phyloP scores from a whole-genome alignment of 257 asterid genomes.

The Fraxinus quadrangulata region DNA sequence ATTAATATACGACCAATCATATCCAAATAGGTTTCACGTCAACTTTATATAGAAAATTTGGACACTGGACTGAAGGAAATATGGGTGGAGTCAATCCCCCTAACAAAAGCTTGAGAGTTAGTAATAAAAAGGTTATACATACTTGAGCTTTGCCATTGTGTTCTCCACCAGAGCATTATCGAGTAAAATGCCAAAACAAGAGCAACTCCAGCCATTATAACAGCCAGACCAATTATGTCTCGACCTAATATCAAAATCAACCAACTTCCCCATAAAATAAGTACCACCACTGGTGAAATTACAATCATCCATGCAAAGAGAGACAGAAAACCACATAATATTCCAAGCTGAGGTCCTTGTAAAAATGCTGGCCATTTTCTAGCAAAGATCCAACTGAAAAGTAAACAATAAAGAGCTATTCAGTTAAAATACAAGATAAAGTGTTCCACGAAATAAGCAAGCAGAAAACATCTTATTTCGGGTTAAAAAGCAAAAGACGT shows the following conservation, averaged over 20 bases:
- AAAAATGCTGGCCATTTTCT: constrained; percentile 89
- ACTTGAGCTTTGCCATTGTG: constrained; percentile 99
- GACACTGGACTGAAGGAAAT: background rate
- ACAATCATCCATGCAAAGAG: constrained; percentile 81
- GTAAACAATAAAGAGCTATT: constrained; percentile 28
- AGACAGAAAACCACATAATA: constrained; percentile 75
- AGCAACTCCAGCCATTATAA: constrained; percentile 97
- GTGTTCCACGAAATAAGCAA: background rate
- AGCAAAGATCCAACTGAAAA: constrained; percentile 97
- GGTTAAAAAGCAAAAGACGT: background rate
- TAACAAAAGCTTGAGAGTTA: constrained; percentile 15
- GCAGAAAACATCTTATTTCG: background rate
- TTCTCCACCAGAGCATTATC: constrained; percentile 99
- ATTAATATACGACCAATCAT: background rate
- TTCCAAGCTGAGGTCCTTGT: constrained; percentile 89
- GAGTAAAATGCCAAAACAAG: constrained; percentile 92
- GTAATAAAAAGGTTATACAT: constrained; percentile 36
- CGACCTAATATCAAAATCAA: constrained; percentile 87
- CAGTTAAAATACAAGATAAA: constrained; percentile 23
- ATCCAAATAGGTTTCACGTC: background rate
- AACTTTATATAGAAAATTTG: background rate
- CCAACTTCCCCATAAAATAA: constrained; percentile 94
- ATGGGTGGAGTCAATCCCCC: background rate
- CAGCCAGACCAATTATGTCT: constrained; percentile 93
- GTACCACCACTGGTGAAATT: constrained; percentile 82